phyloP scores from a whole-genome alignment of 768 basidiomycete genomes.

The Butyriboletus loyo region DNA sequence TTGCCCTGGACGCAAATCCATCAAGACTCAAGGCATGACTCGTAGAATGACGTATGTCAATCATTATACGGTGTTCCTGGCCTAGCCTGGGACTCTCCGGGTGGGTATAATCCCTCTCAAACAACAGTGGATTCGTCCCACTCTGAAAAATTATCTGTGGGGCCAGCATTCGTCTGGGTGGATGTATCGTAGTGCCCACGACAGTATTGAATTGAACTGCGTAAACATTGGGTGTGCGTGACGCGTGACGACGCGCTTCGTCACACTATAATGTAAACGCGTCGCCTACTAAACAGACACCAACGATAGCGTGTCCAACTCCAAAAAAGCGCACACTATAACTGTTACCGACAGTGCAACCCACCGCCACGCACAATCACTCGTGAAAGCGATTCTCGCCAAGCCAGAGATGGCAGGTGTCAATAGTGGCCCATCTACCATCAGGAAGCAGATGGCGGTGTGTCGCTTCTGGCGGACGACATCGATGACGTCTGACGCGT shows the following conservation, averaged over 20 bases:
- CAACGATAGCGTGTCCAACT: conserved; percentile 3
- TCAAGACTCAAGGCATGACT: background rate
- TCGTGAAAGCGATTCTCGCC: conserved; percentile 39
- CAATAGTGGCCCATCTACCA: conserved; percentile 48
- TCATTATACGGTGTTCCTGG: background rate
- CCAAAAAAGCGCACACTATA: conserved; percentile 30
- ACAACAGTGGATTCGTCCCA: background rate
- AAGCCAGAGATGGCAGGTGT: conserved; percentile 33
- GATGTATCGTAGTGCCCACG: no score
- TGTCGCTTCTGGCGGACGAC: background rate
- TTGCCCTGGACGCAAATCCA: background rate
- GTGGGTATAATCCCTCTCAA: background rate
- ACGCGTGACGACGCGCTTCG: conserved; percentile 25
- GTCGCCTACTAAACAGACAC: conserved; percentile 27
- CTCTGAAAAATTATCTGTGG: background rate
- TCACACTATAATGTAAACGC: conserved; percentile 21
- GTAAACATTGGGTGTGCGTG: no score
- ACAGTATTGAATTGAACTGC: no score
- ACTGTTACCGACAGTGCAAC: no score
- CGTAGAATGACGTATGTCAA: background rate
- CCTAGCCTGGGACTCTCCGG: background rate
- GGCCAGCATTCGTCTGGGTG: background rate
- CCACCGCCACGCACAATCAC: conserved; percentile 34
- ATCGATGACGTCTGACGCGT: background rate
- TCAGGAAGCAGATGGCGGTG: conserved; percentile 49